These are phyloP conservation scores for Eragrostis tef DNA, from an alignment of 202 grass and related monocot genomes.

Conservation along the genomic window DNA sequence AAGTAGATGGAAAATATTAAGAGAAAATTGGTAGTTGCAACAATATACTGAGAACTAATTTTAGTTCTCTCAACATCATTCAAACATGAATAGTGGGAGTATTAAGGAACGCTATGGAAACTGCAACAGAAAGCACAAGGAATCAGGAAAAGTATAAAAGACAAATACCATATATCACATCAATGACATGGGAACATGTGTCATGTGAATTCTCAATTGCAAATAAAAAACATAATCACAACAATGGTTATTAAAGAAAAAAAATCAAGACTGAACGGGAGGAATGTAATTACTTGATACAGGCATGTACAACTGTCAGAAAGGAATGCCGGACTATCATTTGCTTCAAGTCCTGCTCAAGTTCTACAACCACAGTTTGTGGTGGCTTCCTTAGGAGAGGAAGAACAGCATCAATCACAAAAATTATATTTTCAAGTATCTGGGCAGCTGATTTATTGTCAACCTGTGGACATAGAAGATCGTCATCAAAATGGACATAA, in stretches of 20 bases:
- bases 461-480: slow-evolving; percentile 60
- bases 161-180: slow-evolving; percentile 16
- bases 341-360: slow-evolving; percentile 96
- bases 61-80: too few species aligned
- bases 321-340: slow-evolving; percentile 97
- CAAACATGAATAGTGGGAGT: neutral
- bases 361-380: slow-evolving; percentile 88
- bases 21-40: neutral
- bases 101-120: neutral
- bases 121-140: neutral
- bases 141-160: slow-evolving; percentile 4
- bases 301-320: slow-evolving; percentile 96
- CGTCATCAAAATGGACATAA: slow-evolving; percentile 4
- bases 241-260: slow-evolving; percentile 20
- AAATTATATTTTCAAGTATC: slow-evolving; percentile 97
- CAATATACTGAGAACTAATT: neutral
- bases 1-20: slow-evolving; percentile 11
- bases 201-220: neutral
- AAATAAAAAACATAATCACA: slow-evolving; percentile 11
- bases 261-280: neutral
- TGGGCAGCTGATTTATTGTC: slow-evolving; percentile 84
- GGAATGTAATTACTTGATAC: slow-evolving; percentile 78
- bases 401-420: slow-evolving; percentile 93
- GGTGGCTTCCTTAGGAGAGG: slow-evolving; percentile 87
- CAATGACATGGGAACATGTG: neutral